Conservation (phyloP, 169 alveolate genomes). For the Eimeria maxima region DNA sequence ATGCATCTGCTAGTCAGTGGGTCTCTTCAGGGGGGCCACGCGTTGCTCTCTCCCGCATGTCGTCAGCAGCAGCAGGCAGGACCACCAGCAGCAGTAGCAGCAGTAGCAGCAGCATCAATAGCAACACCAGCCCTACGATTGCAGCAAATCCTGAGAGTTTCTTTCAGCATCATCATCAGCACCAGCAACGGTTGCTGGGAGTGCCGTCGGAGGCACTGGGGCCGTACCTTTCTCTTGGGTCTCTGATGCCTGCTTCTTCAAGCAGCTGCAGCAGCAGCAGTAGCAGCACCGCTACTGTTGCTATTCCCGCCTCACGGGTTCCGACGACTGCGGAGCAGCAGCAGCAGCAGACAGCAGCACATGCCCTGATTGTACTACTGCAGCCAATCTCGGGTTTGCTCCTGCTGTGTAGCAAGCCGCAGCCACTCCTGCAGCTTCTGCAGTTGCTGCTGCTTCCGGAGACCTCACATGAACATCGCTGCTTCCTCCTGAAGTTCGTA, state of each 20-base stretch:
- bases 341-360: conserved; percentile 40
- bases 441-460: conserved; percentile 38
- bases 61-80: background rate
- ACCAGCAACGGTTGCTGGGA: conserved; percentile 28
- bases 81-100: conserved; percentile 20
- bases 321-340: background rate
- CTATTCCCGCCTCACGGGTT: background rate
- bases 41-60: conserved; percentile 6
- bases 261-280: conserved; percentile 50
- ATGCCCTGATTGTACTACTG: conserved; percentile 7
- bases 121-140: conserved; percentile 39
- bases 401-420: conserved; percentile 54
- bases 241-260: background rate
- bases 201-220: conserved; percentile 11
- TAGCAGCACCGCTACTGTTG: conserved; percentile 24
- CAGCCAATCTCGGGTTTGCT: conserved; percentile 53
- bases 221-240: background rate
- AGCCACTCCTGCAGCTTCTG: background rate
- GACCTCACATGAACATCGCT: conserved; percentile 42
- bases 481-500: background rate
- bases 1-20: background rate
- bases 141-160: background rate
- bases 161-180: conserved; percentile 37
- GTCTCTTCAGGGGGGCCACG: background rate
- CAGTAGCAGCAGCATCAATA: conserved; percentile 12